Evolutionary conservation across 2,329 filamentous ascomycete genomes (phyloP).

Genomic region (Aaosphaeria arxii): DNA sequence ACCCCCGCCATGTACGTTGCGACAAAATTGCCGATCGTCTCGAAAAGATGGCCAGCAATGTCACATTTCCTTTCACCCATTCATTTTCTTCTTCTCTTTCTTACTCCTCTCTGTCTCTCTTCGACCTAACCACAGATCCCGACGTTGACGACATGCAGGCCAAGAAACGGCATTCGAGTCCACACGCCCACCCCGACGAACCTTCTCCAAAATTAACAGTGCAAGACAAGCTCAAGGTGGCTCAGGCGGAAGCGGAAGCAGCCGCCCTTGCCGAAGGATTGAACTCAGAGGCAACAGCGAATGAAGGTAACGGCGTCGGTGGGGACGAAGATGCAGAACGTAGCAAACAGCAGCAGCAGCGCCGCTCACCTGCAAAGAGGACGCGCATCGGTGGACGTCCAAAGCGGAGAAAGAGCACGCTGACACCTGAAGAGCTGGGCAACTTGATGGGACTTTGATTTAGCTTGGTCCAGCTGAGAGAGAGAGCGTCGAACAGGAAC

Average conservation of each 20-base stretch:
- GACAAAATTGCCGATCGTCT: conserved; percentile 21
- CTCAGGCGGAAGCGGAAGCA: conserved; percentile 44
- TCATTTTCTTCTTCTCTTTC: conserved; percentile 19
- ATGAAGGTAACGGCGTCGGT: conserved; percentile 16
- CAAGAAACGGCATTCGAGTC: conserved; percentile 37
- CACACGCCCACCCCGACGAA: conserved; percentile 36
- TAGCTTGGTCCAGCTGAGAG: too few relatives aligned
- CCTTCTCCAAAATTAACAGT: conserved; percentile 42
- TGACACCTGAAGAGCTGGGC: conserved; percentile 73
- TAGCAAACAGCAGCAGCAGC: conserved; percentile 16
- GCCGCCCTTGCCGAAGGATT: conserved; percentile 31
- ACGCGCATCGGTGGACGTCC: conserved; percentile 56
- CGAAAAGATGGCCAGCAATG: conserved; percentile 21
- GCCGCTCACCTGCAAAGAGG: conserved; percentile 31
- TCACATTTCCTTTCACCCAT: conserved; percentile 20
- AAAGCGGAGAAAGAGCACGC: conserved; percentile 67
- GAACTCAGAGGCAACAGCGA: conserved; percentile 7
- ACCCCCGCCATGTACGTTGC: conserved; percentile 37
- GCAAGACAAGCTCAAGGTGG: conserved; percentile 46
- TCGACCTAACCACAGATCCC: conserved; percentile 6
- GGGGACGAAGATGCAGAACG: conserved; percentile 8
- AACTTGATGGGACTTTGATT: conserved; percentile 26
- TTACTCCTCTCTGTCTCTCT: background rate
- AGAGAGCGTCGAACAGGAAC: too few relatives aligned
- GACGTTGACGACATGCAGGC: conserved; percentile 29